Evolutionary conservation across 176 grass and related monocot genomes (phyloP).

Genomic region (Eragrostis curvula): DNA sequence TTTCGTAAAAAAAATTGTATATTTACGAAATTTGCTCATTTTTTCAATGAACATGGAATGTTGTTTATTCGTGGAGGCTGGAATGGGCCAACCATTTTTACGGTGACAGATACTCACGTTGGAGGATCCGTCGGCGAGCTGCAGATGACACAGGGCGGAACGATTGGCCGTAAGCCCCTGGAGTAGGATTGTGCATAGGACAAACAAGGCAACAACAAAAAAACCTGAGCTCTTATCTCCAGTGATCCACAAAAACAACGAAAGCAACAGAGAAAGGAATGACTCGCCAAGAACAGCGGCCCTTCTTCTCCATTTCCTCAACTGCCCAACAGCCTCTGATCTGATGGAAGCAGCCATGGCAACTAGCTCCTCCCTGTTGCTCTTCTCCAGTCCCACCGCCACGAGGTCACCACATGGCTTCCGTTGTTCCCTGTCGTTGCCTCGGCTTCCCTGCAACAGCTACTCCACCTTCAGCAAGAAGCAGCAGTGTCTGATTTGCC

Average conservation of each 20-base stretch:
- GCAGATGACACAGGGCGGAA: not conserved
- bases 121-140: not conserved
- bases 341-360: slow-evolving; percentile 28
- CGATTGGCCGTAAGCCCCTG: not conserved
- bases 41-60: no score
- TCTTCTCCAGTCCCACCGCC: not conserved
- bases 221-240: not conserved
- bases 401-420: not conserved
- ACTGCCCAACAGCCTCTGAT: not conserved
- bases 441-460: not conserved
- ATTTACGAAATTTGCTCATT: no score
- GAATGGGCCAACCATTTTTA: no score
- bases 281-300: not conserved
- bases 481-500: not conserved
- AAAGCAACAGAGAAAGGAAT: not conserved
- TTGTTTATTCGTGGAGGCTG: no score
- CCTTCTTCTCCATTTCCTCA: slow-evolving; percentile 16
- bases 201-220: not conserved
- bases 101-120: not conserved
- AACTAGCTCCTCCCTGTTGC: not conserved
- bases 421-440: not conserved
- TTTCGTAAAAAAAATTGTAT: no score
- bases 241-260: not conserved
- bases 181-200: not conserved
- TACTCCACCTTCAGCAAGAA: not conserved